Percentiles rank a stretch among this genome's conserved stretches.
Conservation (phyloP, 2,329 filamentous ascomycete species). For the Colletotrichum tropicale region DNA sequence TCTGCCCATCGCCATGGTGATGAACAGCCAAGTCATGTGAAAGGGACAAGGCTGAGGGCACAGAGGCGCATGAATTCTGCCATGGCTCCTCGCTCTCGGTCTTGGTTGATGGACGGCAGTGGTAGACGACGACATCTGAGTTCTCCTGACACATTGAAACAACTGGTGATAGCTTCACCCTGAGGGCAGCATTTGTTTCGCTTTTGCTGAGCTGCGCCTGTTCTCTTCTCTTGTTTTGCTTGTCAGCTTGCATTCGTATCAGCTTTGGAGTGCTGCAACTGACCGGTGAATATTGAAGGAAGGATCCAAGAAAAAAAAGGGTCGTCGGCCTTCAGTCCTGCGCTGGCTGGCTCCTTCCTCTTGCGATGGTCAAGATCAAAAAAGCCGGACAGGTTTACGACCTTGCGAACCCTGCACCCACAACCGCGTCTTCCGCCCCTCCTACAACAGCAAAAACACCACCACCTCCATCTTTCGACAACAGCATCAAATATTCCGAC, state of each 20-base stretch:
- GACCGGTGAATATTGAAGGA: background rate
- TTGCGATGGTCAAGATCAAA: background rate
- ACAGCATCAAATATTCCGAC: background rate
- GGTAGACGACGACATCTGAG: background rate
- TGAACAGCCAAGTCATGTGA: background rate
- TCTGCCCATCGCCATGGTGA: background rate
- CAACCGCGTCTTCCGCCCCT: background rate
- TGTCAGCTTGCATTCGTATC: background rate
- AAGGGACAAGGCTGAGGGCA: background rate
- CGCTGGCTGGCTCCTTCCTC: background rate
- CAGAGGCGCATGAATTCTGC: background rate
- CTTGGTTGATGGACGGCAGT: background rate
- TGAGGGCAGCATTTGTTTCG: background rate
- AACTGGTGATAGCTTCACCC: background rate
- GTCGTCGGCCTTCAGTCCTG: background rate
- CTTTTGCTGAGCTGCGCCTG: background rate
- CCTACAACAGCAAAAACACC: background rate
- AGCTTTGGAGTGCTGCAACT: background rate
- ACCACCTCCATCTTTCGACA: background rate
- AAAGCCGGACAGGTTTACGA: background rate
- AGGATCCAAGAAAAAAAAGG: background rate
- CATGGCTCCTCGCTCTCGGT: background rate
- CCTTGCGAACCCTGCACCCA: background rate
- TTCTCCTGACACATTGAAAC: background rate
- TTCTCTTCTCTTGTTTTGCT: background rate